phyloP scores from a whole-genome alignment of 2,329 filamentous ascomycete genomes.

The Neonectria punicea region DNA sequence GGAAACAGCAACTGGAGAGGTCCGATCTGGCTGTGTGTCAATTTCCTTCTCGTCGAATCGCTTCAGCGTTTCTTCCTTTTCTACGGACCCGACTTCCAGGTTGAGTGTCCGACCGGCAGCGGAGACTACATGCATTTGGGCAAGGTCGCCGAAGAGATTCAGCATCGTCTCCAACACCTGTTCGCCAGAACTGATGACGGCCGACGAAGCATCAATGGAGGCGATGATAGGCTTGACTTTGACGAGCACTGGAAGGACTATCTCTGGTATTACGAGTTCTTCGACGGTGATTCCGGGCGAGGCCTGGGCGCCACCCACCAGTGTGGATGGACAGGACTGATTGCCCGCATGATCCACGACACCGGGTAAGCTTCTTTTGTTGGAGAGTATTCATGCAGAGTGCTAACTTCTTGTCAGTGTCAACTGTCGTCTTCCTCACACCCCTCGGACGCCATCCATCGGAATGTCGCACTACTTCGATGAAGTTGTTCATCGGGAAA shows the following conservation, averaged over 20 bases:
- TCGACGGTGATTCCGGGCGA: conserved; percentile 90
- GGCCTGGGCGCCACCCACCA: conserved; percentile 94
- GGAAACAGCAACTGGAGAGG: conserved; percentile 99
- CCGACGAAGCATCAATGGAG: conserved; percentile 86
- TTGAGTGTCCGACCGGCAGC: conserved; percentile 93
- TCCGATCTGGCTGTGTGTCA: conserved; percentile 95
- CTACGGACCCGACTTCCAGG: conserved; percentile 87
- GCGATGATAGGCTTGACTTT: conserved; percentile 87
- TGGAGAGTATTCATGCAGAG: neutral
- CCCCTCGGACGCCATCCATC: conserved; percentile 84
- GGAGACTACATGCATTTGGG: conserved; percentile 96
- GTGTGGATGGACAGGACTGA: conserved; percentile 94
- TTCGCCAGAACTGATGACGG: conserved; percentile 88
- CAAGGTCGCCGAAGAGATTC: conserved; percentile 92
- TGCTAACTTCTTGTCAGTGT: conserved; percentile 68
- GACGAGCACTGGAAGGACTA: conserved; percentile 87
- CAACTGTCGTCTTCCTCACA: conserved; percentile 91
- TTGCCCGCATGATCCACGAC: conserved; percentile 97
- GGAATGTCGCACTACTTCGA: conserved; percentile 96
- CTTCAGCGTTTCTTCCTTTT: conserved; percentile 97
- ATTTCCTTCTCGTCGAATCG: conserved; percentile 93
- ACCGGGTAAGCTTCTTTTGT: conserved; percentile 76
- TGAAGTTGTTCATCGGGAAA: conserved; percentile 74
- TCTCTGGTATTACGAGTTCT: conserved; percentile 97
- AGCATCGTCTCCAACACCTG: conserved; percentile 92